phyloP scores from a whole-genome alignment of 192 early-diverging fungal genomes.

The Gonapodya prolifera region DNA sequence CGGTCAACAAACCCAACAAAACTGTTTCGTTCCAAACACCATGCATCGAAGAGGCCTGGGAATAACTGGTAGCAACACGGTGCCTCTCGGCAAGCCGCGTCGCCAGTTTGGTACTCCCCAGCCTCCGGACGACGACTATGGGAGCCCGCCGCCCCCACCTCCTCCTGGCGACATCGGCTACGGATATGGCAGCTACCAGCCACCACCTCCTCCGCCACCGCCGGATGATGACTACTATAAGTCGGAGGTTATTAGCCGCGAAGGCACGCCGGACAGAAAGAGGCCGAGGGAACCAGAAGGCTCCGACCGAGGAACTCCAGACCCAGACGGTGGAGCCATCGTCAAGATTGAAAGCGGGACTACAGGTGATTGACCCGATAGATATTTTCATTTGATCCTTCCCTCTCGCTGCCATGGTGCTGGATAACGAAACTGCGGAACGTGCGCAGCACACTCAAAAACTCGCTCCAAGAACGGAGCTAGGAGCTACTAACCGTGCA shows the following conservation, averaged over 20 bases:
- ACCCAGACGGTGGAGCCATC: background rate
- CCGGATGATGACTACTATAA: background rate
- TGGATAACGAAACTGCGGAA: background rate
- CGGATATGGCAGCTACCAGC: background rate
- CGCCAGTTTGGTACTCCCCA: background rate
- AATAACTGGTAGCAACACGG: background rate
- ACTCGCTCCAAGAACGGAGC: background rate
- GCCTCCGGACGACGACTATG: background rate
- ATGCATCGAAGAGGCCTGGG: background rate
- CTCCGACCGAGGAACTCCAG: background rate
- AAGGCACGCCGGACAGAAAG: background rate
- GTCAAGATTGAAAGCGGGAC: background rate
- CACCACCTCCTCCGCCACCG: background rate
- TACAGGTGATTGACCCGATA: background rate
- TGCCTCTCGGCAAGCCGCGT: background rate
- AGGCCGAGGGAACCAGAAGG: background rate
- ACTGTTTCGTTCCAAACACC: too few species aligned
- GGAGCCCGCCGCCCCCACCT: background rate
- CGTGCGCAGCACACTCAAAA: background rate
- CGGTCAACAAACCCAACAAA: too few species aligned
- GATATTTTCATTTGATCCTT: too few species aligned
- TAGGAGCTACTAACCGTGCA: background rate
- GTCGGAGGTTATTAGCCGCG: background rate
- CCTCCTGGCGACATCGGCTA: background rate
- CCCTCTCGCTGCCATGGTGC: too few species aligned